These are phyloP conservation scores for Salix brachista DNA, from an alignment of 345 rosid species.

Conservation along the genomic window DNA sequence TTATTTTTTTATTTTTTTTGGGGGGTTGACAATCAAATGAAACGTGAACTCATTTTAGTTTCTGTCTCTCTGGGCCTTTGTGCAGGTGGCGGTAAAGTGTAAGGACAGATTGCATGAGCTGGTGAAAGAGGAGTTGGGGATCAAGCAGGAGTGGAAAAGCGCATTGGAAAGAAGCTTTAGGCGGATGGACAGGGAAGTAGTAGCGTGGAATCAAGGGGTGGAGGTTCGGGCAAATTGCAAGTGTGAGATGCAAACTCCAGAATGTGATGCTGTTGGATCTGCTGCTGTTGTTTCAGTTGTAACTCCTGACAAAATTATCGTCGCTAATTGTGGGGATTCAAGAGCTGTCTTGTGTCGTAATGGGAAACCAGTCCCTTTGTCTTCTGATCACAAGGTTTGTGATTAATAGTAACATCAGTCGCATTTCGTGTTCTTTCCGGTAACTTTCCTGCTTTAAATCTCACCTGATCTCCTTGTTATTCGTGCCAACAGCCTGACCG, in stretches of 20 bases:
- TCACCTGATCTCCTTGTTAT: background rate
- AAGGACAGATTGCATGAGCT: slow-evolving; percentile 61
- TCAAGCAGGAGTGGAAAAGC: slow-evolving; percentile 32
- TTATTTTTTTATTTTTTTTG: background rate
- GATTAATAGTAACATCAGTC: too few species aligned
- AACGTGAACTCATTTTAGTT: background rate
- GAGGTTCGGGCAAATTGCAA: slow-evolving; percentile 34
- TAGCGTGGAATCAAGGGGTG: slow-evolving; percentile 17
- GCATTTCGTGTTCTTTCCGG: too few species aligned
- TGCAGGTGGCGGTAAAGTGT: slow-evolving; percentile 58
- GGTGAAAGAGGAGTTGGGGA: slow-evolving; percentile 33
- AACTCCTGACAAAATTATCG: slow-evolving; percentile 31
- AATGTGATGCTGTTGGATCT: slow-evolving; percentile 51
- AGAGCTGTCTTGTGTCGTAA: slow-evolving; percentile 53
- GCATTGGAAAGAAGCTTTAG: slow-evolving; percentile 59
- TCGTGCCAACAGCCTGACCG: slow-evolving; percentile 35
- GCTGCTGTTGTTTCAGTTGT: slow-evolving; percentile 44
- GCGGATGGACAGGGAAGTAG: slow-evolving; percentile 61
- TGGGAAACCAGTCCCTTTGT: slow-evolving; percentile 35
- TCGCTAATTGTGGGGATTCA: slow-evolving; percentile 55
- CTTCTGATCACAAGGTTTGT: slow-evolving; percentile 35
- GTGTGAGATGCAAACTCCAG: slow-evolving; percentile 68
- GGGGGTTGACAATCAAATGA: background rate
- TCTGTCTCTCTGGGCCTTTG: background rate
- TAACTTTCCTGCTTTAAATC: background rate